phyloP scores from a whole-genome alignment of 73 alveolate species.

The Tetrahymena elliotti region DNA sequence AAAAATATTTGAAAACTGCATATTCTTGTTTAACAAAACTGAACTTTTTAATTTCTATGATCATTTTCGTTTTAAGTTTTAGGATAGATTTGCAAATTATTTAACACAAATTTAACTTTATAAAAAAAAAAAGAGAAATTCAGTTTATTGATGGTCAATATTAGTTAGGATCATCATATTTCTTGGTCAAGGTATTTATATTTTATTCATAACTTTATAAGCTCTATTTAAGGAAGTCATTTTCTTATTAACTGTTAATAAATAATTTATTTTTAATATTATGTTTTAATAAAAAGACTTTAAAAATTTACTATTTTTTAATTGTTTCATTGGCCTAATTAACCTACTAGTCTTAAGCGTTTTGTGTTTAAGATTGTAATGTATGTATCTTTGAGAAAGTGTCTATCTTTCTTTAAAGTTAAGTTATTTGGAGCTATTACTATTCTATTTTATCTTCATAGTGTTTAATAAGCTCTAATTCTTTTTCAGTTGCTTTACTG shows the following conservation, averaged over 20 bases:
- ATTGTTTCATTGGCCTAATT: neutral
- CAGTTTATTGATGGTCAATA: neutral
- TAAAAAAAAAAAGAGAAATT: neutral
- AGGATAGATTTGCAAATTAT: too few relatives aligned
- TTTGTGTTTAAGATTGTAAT: neutral
- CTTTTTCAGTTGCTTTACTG: neutral
- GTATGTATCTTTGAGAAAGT: neutral
- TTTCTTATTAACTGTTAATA: neutral
- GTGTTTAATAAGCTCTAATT: neutral
- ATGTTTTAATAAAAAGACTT: neutral
- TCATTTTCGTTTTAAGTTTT: too few relatives aligned
- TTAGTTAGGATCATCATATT: neutral
- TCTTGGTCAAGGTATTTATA: neutral
- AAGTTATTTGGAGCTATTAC: neutral
- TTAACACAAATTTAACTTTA: neutral
- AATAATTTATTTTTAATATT: neutral
- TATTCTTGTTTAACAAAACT: too few relatives aligned
- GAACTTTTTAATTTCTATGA: too few relatives aligned
- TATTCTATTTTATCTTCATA: neutral
- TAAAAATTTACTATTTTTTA: neutral
- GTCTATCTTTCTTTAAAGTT: neutral
- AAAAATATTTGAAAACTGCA: too few relatives aligned
- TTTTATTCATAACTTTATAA: neutral
- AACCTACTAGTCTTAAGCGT: neutral
- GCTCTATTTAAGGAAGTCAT: neutral